A percentile compares a stretch with the other conserved stretches of the same genome.
Evolutionary conservation across 495 filamentous ascomycete genomes (phyloP).

Genomic region (Tuber microsphaerosporum): DNA sequence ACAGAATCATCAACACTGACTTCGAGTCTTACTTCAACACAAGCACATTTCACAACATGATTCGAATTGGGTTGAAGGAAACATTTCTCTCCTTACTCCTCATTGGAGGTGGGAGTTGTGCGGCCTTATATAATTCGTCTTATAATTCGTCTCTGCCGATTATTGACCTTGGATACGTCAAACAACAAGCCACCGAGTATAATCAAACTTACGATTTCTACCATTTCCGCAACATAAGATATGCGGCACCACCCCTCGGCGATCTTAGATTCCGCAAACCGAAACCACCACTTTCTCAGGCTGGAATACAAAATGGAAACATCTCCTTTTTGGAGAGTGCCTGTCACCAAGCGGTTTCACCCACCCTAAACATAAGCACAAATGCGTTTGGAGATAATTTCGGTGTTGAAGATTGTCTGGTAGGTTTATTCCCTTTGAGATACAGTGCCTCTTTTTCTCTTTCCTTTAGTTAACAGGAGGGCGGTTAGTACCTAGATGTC

Average conservation of each 20-base stretch:
- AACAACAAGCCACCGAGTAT: conserved; percentile 33
- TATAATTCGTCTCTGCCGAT: conserved; percentile 25
- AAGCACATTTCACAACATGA: not conserved
- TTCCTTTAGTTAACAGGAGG: not conserved
- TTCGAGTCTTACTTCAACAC: not conserved
- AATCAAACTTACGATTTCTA: conserved; percentile 32
- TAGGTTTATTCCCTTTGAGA: not conserved
- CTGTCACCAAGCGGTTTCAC: conserved; percentile 10
- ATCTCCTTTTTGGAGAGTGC: not conserved
- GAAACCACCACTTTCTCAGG: conserved; percentile 22
- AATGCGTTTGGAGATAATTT: not conserved
- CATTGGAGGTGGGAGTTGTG: not conserved
- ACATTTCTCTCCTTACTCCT: not conserved
- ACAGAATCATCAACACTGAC: not conserved
- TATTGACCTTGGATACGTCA: conserved; percentile 38
- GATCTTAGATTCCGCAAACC: conserved; percentile 37
- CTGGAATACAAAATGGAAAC: conserved; percentile 29
- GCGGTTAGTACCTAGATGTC: conserved; percentile 29
- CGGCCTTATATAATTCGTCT: not conserved
- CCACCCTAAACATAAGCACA: not conserved
- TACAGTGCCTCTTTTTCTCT: not conserved
- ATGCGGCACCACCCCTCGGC: conserved; percentile 36
- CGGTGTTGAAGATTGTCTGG: conserved; percentile 35
- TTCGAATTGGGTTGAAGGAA: not conserved
- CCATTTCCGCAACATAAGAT: conserved; percentile 37